Conservation (phyloP, 164 flowering plant species). For the Magnolia kwangsiensis region DNA sequence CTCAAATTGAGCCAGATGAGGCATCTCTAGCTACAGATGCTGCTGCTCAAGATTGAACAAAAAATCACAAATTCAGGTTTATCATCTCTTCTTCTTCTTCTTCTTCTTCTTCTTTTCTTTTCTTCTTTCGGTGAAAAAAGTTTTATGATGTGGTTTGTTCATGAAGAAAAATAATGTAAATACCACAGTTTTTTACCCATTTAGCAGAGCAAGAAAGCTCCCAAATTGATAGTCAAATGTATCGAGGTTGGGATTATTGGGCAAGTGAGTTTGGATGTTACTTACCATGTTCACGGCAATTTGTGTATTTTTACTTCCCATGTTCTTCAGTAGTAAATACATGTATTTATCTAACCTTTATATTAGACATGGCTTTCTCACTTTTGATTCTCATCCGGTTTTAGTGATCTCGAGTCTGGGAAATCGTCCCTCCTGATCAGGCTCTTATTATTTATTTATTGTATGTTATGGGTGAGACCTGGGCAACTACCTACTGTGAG, state of each 20-base stretch:
- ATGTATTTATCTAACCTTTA: too few relatives aligned
- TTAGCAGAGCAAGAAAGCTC: not conserved
- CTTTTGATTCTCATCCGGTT: too few relatives aligned
- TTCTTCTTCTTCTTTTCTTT: not conserved
- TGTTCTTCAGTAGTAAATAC: too few relatives aligned
- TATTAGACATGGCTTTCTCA: too few relatives aligned
- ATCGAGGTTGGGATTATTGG: not conserved
- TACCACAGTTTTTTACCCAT: slow-evolving; percentile 12
- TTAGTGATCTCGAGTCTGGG: too few relatives aligned
- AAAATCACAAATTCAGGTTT: not conserved
- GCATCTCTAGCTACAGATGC: slow-evolving; percentile 3
- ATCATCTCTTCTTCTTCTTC: not conserved
- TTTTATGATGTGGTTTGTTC: not conserved
- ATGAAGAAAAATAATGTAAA: slow-evolving; percentile 10
- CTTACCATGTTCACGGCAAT: too few relatives aligned
- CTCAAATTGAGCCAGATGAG: slow-evolving; percentile 10
- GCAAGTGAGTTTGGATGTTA: too few relatives aligned
- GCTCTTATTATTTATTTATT: too few relatives aligned
- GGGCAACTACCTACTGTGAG: too few relatives aligned
- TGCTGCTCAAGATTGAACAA: not conserved
- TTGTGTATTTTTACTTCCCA: too few relatives aligned
- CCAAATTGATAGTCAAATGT: not conserved
- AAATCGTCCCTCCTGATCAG: too few relatives aligned
- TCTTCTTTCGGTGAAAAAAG: not conserved
- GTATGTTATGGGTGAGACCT: too few relatives aligned